Evolutionary conservation across 805 yeast genomes (phyloP), one percentile per base, ranked within the genome.

Genomic region (Pichia pseudocactophila): DNA sequence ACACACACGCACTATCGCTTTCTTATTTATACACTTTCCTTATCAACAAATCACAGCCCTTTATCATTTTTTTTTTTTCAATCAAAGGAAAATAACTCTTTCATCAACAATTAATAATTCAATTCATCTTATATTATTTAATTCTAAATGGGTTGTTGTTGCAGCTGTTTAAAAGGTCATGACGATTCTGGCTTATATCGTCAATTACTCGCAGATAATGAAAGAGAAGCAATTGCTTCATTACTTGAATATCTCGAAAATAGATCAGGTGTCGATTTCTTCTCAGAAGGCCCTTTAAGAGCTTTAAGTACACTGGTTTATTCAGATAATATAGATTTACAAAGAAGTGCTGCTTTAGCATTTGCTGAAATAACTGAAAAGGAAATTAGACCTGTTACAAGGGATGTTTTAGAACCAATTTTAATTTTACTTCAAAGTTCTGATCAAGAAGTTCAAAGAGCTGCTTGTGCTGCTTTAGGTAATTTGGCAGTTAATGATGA

Each of bases 391-490:
- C 82, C 90, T 33, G 97, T 92, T 28, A 81, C 82, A 54, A 73
- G 94, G 44, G 95, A 87, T 51, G 96, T 90, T 3, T 69, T 92
- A 51, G 97, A 92, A 62, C 98, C 97, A 39, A 89, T 92, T 34
- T 70, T 92, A 47, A 84, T 87, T 37, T 71, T 92, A 39, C 69
- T 92, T 50, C 96, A 90, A 61, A 77, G 84, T 47, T 71, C 82
- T 16, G 98, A 92, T 62, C 76, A 89, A 43, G 98, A 92, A 65
- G 96, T 92, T 30, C 97, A 92, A 66, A 75, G 97, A 41, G 98
- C 98, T 7, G 97, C 98, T 0, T 90, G 97, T 64, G 98, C 97
- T 6, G 97, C 98, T 2, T 69, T 92, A 52, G 98, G 98, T n/a
- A 92, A 92, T 56, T 69, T 92, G 56, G 99, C 99, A 2, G 98